phyloP scores from a whole-genome alignment of 306 rosid species.

The Phaseolus lunatus region DNA sequence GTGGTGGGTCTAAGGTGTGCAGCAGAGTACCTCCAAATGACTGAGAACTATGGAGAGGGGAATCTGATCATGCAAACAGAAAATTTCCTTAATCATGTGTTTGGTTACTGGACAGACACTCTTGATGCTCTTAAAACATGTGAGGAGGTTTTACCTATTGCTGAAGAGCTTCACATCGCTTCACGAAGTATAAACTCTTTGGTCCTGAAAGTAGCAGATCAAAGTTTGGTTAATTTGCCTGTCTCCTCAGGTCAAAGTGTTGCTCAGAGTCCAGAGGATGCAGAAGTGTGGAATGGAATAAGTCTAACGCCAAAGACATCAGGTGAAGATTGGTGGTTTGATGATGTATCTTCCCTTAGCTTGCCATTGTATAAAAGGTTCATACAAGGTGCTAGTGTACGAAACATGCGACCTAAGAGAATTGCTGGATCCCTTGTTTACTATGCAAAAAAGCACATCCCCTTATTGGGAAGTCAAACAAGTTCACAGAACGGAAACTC shows the following conservation, averaged over 20 bases:
- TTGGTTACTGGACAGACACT: slow-evolving; percentile 79
- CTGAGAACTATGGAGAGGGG: slow-evolving; percentile 79
- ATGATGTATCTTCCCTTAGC: slow-evolving; percentile 67
- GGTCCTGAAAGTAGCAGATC: slow-evolving; percentile 76
- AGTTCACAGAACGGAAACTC: slow-evolving; percentile 54
- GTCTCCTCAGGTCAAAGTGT: slow-evolving; percentile 53
- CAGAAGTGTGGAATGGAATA: slow-evolving; percentile 80
- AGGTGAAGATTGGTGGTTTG: slow-evolving; percentile 92
- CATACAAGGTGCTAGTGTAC: slow-evolving; percentile 62
- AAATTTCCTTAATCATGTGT: slow-evolving; percentile 66
- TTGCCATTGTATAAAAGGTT: slow-evolving; percentile 68
- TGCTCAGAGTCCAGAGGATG: slow-evolving; percentile 56
- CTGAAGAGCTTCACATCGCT: slow-evolving; percentile 83
- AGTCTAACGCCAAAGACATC: slow-evolving; percentile 48
- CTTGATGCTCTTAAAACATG: slow-evolving; percentile 78
- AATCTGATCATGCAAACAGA: slow-evolving; percentile 74
- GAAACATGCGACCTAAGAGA: slow-evolving; percentile 68
- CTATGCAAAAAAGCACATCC: slow-evolving; percentile 75
- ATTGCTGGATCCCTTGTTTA: slow-evolving; percentile 72
- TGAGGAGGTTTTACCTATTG: slow-evolving; percentile 66
- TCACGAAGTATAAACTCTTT: slow-evolving; percentile 80
- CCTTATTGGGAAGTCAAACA: slow-evolving; percentile 67
- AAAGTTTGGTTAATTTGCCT: slow-evolving; percentile 68
- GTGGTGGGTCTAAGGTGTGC: slow-evolving; percentile 75
- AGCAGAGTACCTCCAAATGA: slow-evolving; percentile 81